Evolutionary conservation across 495 filamentous ascomycete species (phyloP), one percentile per base, ranked within the genome.

Genomic region (Tuber aestivum): DNA sequence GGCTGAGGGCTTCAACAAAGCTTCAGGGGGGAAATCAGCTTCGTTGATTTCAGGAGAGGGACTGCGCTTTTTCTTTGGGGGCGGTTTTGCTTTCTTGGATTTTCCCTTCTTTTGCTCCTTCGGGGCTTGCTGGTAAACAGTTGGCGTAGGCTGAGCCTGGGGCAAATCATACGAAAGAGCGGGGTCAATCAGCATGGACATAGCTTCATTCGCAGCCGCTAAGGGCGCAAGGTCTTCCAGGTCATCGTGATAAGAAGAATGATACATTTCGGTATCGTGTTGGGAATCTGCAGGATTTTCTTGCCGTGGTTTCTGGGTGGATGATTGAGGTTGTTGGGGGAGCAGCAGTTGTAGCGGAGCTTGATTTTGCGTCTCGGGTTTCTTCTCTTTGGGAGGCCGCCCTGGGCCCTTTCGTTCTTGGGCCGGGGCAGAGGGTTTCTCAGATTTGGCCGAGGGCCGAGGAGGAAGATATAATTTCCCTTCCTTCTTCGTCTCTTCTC

Each of bases 1-100:
- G 77, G 90, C 89, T 38, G 87, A 88, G 10, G 95, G 95, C 80
- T 96, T 95, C 70, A 91, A 87, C 70, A 98, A 87, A 83, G 97
- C 90, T 82, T 97, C 94, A 50, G 90, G 88, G 18, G 93, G 93
- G 78, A 93, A 93, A 72, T 94, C 91, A 70, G 89, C 88, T 82
- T 91, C 88, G 75, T 90, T 89, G 83, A 94, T 90, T 48, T 89
- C 87, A 14, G 92, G 92, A 5, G 91, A 92, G 16, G 91, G 91
- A 9, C 91, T 90, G 37, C 90, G 87, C 69, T 92, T 87, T 40
- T 88, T 87, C 82, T 91, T 92, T 12, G 87, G 85, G 4, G 83
- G 81, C 35, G 87, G 82, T 16, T 83, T 83, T n/a, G 79, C 79
- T 78, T 90, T 91, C 81, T 89, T 87, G 27, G 86, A 85, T 78